Conservation (phyloP, 306 rosid genomes). For the Styphnolobium japonicum region DNA sequence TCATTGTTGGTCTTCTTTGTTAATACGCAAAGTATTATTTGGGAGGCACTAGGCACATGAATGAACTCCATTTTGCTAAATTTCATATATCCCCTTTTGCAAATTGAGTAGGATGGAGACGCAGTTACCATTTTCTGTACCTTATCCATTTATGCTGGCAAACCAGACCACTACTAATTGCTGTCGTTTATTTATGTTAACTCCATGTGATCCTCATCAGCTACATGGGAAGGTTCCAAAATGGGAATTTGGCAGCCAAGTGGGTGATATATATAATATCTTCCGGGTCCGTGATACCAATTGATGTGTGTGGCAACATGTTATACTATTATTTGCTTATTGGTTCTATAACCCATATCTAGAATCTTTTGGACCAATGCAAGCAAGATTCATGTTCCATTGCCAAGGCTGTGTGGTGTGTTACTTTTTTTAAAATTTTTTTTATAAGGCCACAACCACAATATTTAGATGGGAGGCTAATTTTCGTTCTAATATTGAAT, state of each 20-base stretch:
- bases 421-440: too few species aligned
- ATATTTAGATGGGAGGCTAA: too few species aligned
- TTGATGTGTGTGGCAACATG: neutral
- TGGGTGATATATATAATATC: neutral
- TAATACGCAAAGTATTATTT: neutral
- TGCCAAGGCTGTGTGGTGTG: neutral
- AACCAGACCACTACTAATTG: neutral
- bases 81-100: neutral
- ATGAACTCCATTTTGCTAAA: neutral
- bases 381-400: neutral
- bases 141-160: neutral
- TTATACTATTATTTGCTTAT: neutral
- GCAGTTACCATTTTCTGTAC: neutral
- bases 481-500: too few species aligned
- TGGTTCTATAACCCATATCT: neutral
- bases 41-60: neutral
- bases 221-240: neutral
- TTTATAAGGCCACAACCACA: too few species aligned
- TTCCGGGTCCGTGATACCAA: neutral
- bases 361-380: neutral
- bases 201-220: neutral
- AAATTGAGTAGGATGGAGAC: neutral
- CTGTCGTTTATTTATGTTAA: neutral
- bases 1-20: neutral
- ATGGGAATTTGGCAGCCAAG: neutral